Evolutionary conservation across 768 basidiomycete genomes (phyloP), one percentile per base, ranked within the genome.

Genomic region (Leccinum disarticulatum): DNA sequence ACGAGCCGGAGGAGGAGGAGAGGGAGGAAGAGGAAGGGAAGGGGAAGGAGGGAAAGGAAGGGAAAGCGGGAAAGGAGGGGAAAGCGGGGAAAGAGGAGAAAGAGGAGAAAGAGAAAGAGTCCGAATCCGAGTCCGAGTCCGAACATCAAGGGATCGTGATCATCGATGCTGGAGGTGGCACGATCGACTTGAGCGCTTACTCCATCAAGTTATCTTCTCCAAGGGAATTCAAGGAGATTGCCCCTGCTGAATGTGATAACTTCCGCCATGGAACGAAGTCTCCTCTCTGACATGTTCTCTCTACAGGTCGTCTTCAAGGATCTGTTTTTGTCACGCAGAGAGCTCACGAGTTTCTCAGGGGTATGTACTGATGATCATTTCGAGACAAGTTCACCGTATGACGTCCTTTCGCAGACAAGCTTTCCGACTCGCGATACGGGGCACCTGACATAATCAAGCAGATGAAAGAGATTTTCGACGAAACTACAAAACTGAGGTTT

Each of bases 91-190:
- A 31, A 10, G 31, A 2, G 31, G 31, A 11, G 10, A 31, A 31
- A 2, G 33, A 33, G 33, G 33, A 5, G 13, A 33, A 33, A 11
- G 59, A 56, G 8, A 38, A 56, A n/a, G 52, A 53, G 14, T 30
- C 62, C 75, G 80, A 69, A 14, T 30, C 61, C 74, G 80, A 69
- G 1, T 30, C 62, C 75, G 80, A 68, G 6, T 30, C 62, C 75
- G 80, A 69, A 1, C 70, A 70, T 1, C 59, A 72, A 28, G 74
- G 74, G 0, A 61, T 81, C 4, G 68, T 81, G 19, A 66, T 83
- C 6, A 73, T 82, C 15, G 83, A 83, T 65, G 68, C 64, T 19
- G 83, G 82, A 7, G 77, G 79, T 0, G 73, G 80, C 3, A 79
- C 74, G 6, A 60, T 76, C 15, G 77, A 77, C 54, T 27, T 77